A percentile compares a stretch with the other conserved stretches of the same genome.
phyloP scores from a whole-genome alignment of 169 alveolate genomes.

The Cryptosporidium tyzzeri region DNA sequence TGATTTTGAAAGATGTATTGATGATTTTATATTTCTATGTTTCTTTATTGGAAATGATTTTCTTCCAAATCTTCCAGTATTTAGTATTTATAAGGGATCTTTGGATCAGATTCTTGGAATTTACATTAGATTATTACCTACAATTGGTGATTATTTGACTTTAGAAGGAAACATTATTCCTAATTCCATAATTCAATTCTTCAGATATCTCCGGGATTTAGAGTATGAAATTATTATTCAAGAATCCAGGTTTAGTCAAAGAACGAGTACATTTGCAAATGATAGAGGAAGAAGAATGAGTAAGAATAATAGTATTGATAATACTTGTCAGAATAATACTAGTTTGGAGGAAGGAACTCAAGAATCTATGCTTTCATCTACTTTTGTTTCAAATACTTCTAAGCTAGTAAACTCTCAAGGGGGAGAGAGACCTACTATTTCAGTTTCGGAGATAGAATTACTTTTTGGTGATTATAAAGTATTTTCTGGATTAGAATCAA shows the following conservation, averaged over 20 bases:
- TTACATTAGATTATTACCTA: conserved; percentile 91
- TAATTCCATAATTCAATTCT: conserved; percentile 17
- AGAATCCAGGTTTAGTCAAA: conserved; percentile 26
- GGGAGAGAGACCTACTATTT: conserved; percentile 3
- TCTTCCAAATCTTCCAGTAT: conserved; percentile 95
- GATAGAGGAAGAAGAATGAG: not conserved
- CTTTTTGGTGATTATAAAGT: not conserved
- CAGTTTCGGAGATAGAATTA: conserved; percentile 13
- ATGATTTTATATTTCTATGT: conserved; percentile 96
- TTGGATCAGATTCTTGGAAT: conserved; percentile 95
- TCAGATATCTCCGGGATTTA: conserved; percentile 29
- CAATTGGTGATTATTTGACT: conserved; percentile 90
- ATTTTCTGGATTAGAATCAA: not conserved
- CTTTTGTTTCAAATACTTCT: not conserved
- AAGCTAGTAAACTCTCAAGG: not conserved
- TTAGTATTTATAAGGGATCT: conserved; percentile 95
- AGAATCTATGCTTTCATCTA: not conserved
- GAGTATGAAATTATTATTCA: conserved; percentile 53
- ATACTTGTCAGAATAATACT: not conserved
- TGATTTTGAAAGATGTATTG: conserved; percentile 95
- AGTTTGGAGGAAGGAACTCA: not conserved
- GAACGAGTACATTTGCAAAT: not conserved
- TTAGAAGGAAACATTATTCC: conserved; percentile 88
- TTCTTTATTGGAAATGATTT: conserved; percentile 98
- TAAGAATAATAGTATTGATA: not conserved